Base-by-base conservation (phyloP, 176 grass and related monocot genomes). In the Echinochloa phyllopogon region DNA sequence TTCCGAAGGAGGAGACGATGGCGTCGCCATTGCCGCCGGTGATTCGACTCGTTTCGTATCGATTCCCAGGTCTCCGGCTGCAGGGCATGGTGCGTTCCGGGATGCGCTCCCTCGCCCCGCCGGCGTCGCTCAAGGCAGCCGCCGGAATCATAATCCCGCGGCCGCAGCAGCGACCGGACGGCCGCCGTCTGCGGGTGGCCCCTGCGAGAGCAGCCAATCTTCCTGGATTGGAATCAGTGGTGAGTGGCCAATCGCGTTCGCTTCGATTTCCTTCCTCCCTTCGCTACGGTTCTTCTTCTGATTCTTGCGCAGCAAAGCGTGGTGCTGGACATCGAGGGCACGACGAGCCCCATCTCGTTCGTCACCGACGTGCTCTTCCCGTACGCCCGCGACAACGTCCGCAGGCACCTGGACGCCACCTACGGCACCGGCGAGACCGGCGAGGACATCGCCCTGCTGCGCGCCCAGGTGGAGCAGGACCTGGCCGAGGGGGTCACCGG, bases 291-390 rank as follows among this genome's bases (percentile, higher is more conserved):
- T n/a, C n/a, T n/a, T n/a, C n/a, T n/a, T n/a, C n/a, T n/a, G n/a
- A n/a, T n/a, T n/a, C n/a, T n/a, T n/a, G n/a, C 82, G 86, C 90
- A 98, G 92, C 83, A 53, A 82, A 91, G 91, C 60, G 88, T 95
- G 47, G 91, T 98, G 52, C 60, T 98, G 82, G 95, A 98, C 85
- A 98, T 98, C 62, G 95, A 95, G 80, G 95, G 92, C 71, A 91
- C 93, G 23, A 95, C 95, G 52, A 95, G 87, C 47, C 95, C 95
- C 81, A 95, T 98, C 82, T 90, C 93, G 62, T 98, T 95, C 89
- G 95, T 92, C 58, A 76, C 90, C 40, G 93, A 95, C 64, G 85
- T 94, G 17, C 91, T 98, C 87, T 98, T 98, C 71, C 95, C 95
- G 57, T 98, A 98, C 87, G 93, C 95, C 18, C 87, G 91, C 48